These are phyloP conservation scores for Cymbopogon flexuosus DNA, from an alignment of 202 grass and related monocot species.

Conservation along the genomic window DNA sequence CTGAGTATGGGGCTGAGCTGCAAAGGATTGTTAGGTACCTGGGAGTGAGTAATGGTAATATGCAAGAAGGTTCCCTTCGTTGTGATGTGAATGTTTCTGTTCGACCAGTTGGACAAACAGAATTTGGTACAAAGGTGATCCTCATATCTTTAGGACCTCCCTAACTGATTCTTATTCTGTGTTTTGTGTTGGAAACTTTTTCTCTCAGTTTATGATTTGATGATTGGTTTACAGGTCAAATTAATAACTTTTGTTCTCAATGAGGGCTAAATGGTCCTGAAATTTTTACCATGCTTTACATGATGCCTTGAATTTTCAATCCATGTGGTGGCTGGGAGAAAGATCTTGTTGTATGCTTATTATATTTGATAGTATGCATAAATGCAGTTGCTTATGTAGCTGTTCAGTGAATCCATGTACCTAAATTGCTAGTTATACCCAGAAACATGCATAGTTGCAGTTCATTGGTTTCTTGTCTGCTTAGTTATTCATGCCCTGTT, in stretches of 20 bases:
- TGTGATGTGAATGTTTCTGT: conserved; percentile 98
- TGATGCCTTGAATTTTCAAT: neutral
- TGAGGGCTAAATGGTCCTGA: neutral
- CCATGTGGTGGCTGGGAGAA: no score
- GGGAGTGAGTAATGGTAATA: conserved; percentile 91
- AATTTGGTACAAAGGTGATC: conserved; percentile 93
- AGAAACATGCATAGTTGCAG: neutral
- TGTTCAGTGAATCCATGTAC: neutral
- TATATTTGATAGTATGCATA: neutral
- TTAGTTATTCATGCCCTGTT: conserved; percentile 1
- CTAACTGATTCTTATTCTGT: neutral
- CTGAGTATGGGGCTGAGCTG: conserved; percentile 85
- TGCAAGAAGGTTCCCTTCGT: conserved; percentile 96
- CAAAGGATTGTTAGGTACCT: conserved; percentile 83
- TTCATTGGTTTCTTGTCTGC: conserved; percentile 4
- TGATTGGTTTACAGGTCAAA: neutral
- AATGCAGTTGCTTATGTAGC: neutral
- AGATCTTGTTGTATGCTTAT: neutral
- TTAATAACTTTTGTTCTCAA: neutral
- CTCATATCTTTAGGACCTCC: neutral
- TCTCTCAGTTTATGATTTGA: neutral
- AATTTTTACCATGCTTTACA: conserved; percentile 3
- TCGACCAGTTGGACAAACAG: conserved; percentile 56
- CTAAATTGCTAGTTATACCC: neutral
- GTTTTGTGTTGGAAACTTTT: neutral